phyloP scores from a whole-genome alignment of 768 basidiomycete species.

The Sarcomyxa edulis region DNA sequence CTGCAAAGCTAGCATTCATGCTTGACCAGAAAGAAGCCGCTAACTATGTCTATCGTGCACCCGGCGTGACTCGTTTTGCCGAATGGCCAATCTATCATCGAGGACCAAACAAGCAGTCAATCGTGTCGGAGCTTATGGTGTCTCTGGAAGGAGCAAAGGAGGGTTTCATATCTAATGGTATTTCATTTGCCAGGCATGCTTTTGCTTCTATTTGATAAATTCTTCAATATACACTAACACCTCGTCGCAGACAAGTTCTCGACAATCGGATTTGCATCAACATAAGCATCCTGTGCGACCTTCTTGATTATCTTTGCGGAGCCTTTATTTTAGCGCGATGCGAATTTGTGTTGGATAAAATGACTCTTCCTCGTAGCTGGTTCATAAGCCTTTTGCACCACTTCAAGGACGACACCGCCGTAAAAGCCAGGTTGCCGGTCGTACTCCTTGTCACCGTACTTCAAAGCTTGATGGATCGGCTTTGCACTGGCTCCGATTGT shows the following conservation, averaged over 20 bases:
- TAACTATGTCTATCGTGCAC: conserved; percentile 27
- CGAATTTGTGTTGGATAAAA: conserved; percentile 28
- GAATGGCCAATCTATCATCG: conserved; percentile 15
- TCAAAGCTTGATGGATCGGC: conserved; percentile 18
- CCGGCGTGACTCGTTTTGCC: conserved; percentile 14
- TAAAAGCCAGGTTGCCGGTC: conserved; percentile 6
- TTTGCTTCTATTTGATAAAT: neutral
- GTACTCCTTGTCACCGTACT: conserved; percentile 14
- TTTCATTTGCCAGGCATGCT: conserved; percentile 35
- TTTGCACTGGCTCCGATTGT: conserved; percentile 21
- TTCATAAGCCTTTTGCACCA: conserved; percentile 20
- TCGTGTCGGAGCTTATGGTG: conserved; percentile 16
- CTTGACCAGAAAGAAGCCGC: conserved; percentile 30
- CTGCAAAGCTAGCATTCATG: conserved; percentile 28
- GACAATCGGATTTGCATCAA: conserved; percentile 31
- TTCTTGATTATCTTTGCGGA: conserved; percentile 43
- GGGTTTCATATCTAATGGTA: conserved; percentile 26
- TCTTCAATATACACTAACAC: neutral
- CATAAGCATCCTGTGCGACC: conserved; percentile 42
- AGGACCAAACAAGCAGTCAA: conserved; percentile 6
- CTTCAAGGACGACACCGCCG: conserved; percentile 6
- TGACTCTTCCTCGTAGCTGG: conserved; percentile 55
- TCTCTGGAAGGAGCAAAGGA: conserved; percentile 20
- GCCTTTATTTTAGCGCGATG: conserved; percentile 29
- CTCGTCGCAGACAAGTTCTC: conserved; percentile 37